phyloP scores from a whole-genome alignment of 495 filamentous ascomycete genomes.

The Evansstolkia leycettana region DNA sequence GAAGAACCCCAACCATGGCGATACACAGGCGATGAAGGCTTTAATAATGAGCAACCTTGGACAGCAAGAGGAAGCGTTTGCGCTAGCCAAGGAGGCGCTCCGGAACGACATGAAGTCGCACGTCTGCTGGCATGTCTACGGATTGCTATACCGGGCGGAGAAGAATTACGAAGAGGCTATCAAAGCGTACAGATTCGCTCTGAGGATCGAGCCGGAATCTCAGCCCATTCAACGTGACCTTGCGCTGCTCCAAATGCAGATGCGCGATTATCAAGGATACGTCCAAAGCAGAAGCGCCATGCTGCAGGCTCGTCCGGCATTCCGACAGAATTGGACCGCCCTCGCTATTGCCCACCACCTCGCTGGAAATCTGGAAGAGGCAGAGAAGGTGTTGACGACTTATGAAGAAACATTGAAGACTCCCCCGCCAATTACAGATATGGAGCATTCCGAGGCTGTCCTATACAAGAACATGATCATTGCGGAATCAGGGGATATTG shows the following conservation, averaged over 20 bases:
- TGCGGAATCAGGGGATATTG: slow-evolving; percentile 67
- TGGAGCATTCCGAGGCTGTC: slow-evolving; percentile 89
- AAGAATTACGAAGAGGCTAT: slow-evolving; percentile 99
- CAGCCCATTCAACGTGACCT: slow-evolving; percentile 89
- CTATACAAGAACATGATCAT: slow-evolving; percentile 96
- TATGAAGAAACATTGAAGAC: slow-evolving; percentile 86
- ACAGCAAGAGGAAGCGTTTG: slow-evolving; percentile 86
- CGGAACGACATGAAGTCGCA: slow-evolving; percentile 96
- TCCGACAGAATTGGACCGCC: slow-evolving; percentile 92
- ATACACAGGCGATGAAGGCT: slow-evolving; percentile 98
- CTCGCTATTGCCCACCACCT: slow-evolving; percentile 88
- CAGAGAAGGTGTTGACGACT: slow-evolving; percentile 80
- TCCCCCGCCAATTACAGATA: slow-evolving; percentile 60
- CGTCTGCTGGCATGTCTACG: slow-evolving; percentile 99
- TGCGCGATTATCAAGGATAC: slow-evolving; percentile 91
- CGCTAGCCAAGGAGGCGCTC: slow-evolving; percentile 79
- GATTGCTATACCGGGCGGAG: slow-evolving; percentile 77
- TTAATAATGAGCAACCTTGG: slow-evolving; percentile 87
- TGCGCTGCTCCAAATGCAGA: slow-evolving; percentile 86
- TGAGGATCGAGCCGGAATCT: slow-evolving; percentile 85
- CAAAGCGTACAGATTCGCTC: slow-evolving; percentile 93
- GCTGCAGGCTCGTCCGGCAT: slow-evolving; percentile 63
- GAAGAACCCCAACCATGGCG: slow-evolving; percentile 90
- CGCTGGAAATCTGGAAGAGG: slow-evolving; percentile 66
- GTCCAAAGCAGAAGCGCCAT: slow-evolving; percentile 75